A percentile compares a stretch with the other conserved stretches of the same genome.
Evolutionary conservation across 1,284 basidiomycete genomes (phyloP).

Genomic region (Sphagnurus paluster): DNA sequence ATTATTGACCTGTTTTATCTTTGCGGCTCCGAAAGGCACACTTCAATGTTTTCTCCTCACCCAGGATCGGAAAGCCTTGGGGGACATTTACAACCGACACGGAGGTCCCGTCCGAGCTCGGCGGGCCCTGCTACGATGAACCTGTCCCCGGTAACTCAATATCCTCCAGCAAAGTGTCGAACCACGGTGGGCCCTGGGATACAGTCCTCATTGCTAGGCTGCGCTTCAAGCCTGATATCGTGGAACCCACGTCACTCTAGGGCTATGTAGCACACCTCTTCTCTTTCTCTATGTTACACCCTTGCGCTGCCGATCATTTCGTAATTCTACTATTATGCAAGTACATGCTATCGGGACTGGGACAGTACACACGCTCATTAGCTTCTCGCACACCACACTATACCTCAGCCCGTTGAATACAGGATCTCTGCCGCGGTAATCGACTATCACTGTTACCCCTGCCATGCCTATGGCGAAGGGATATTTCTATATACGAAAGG

Average conservation of each 20-base stretch:
- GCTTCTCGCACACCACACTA: no score
- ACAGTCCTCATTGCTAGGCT: conserved; percentile 52
- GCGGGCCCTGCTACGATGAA: conserved; percentile 41
- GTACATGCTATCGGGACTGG: no score
- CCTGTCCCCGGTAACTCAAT: conserved; percentile 34
- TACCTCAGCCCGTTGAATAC: no score
- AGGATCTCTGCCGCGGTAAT: no score
- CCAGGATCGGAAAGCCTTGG: conserved; percentile 57
- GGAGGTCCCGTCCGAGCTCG: conserved; percentile 34
- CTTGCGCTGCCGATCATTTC: no score
- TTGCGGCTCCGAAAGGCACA: conserved; percentile 37
- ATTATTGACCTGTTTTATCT: neutral
- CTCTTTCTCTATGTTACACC: neutral
- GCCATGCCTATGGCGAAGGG: no score
- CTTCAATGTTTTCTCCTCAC: conserved; percentile 64
- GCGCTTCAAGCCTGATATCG: conserved; percentile 55
- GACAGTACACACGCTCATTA: no score
- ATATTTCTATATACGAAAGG: no score
- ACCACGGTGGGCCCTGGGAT: conserved; percentile 37
- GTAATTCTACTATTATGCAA: no score
- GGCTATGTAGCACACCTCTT: neutral
- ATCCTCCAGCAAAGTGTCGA: conserved; percentile 57
- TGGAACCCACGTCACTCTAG: conserved; percentile 52
- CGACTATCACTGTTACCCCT: no score
- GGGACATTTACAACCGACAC: conserved; percentile 64